These are phyloP conservation scores for Elsinoe fawcettii DNA, from an alignment of 2,329 filamentous ascomycete species.

Conservation along the genomic window DNA sequence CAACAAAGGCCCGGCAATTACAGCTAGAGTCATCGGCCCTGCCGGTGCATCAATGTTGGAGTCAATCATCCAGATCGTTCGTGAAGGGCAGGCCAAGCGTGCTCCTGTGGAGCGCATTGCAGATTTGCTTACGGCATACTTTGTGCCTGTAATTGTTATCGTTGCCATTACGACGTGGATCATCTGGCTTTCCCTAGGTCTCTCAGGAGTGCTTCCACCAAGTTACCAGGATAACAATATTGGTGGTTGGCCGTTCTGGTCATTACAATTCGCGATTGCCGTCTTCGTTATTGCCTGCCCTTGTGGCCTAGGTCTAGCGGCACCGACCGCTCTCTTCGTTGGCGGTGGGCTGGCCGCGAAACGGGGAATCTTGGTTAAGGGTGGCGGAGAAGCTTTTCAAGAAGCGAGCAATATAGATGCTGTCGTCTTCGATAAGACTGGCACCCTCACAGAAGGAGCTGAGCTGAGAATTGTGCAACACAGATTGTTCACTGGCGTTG, in stretches of 20 bases:
- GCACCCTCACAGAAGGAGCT: slow-evolving; percentile 61
- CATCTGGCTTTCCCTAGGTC: slow-evolving; percentile 60
- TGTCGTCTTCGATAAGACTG: slow-evolving; percentile 84
- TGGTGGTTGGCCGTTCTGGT: slow-evolving; percentile 65
- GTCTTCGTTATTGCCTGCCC: slow-evolving; percentile 84
- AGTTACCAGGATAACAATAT: slow-evolving; percentile 47
- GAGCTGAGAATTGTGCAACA: too few relatives aligned
- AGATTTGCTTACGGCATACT: slow-evolving; percentile 65
- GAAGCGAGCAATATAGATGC: slow-evolving; percentile 71
- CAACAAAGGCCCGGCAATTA: slow-evolving; percentile 59
- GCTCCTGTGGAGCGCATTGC: slow-evolving; percentile 70
- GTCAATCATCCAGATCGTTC: slow-evolving; percentile 67
- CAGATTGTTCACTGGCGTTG: too few relatives aligned
- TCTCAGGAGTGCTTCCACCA: slow-evolving; percentile 49
- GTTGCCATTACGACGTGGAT: slow-evolving; percentile 65
- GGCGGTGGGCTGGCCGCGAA: slow-evolving; percentile 72
- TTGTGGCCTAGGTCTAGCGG: slow-evolving; percentile 75
- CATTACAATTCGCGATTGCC: slow-evolving; percentile 74
- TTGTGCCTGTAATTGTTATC: slow-evolving; percentile 64
- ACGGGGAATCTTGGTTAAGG: slow-evolving; percentile 72
- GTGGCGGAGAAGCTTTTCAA: slow-evolving; percentile 78
- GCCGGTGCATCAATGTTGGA: slow-evolving; percentile 69
- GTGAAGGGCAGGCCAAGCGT: slow-evolving; percentile 67
- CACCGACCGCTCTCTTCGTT: slow-evolving; percentile 76
- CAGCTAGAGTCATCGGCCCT: slow-evolving; percentile 56